These are phyloP conservation scores for Apiotrichum brassicae DNA, from an alignment of 1,284 basidiomycete genomes.

Conservation along the genomic window DNA sequence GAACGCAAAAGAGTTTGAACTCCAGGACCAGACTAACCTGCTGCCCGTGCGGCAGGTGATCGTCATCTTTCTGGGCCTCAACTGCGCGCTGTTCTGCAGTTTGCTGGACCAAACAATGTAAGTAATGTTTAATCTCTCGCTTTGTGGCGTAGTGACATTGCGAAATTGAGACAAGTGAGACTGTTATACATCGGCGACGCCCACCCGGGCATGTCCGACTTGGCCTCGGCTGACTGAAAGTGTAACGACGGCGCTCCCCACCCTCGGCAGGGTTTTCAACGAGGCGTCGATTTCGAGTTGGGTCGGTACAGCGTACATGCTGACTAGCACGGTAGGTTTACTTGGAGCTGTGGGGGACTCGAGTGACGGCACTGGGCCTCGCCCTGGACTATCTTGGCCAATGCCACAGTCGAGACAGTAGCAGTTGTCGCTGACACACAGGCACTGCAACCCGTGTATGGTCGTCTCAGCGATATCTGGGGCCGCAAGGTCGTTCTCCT, in stretches of 20 bases:
- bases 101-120: constrained; percentile 47
- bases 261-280: constrained; percentile 59
- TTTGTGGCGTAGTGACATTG: too few relatives aligned
- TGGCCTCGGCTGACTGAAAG: constrained; percentile 55
- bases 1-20: constrained; percentile 22
- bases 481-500: constrained; percentile 57
- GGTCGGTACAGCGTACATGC: constrained; percentile 49
- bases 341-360: not conserved
- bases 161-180: too few relatives aligned
- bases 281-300: constrained; percentile 59
- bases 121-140: not conserved
- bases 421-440: not conserved
- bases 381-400: not conserved
- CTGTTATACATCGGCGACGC: too few relatives aligned
- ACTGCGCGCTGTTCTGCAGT: constrained; percentile 51
- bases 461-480: constrained; percentile 66
- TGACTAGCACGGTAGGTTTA: constrained; percentile 13
- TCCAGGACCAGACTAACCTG: constrained; percentile 68
- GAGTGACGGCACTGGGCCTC: not conserved
- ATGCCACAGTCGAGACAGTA: not conserved
- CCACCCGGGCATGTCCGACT: not conserved
- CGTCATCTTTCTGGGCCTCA: constrained; percentile 56
- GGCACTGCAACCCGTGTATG: constrained; percentile 56
- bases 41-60: constrained; percentile 61
- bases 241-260: constrained; percentile 61